Evolutionary conservation across 306 rosid species (phyloP).

Genomic region (Prunus dulcis): DNA sequence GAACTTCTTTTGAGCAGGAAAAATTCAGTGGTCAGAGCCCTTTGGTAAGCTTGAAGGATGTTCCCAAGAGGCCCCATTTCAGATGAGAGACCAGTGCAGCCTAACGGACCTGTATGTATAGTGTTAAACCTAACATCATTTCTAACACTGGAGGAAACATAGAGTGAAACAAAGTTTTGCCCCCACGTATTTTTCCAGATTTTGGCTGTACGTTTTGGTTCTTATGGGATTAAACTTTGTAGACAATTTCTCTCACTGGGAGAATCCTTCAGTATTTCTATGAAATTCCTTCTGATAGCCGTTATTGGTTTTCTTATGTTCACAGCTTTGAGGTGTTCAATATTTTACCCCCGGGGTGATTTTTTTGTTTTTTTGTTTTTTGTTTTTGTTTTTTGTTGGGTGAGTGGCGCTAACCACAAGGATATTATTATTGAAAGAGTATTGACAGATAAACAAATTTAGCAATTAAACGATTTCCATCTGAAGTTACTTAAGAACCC

Average conservation of each 20-base stretch:
- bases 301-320: background rate
- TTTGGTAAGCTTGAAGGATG: conserved; percentile 15
- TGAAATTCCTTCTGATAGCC: background rate
- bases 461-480: no score
- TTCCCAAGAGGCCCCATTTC: conserved; percentile 30
- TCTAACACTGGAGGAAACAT: background rate
- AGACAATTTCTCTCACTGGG: background rate
- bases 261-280: background rate
- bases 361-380: background rate
- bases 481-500: no score
- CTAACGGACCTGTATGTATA: conserved; percentile 8
- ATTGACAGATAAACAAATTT: no score
- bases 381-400: background rate
- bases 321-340: background rate
- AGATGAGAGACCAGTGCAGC: conserved; percentile 29
- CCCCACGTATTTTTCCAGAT: background rate
- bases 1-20: conserved; percentile 34
- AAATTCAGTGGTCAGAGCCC: conserved; percentile 14
- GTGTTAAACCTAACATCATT: background rate
- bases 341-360: background rate
- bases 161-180: background rate
- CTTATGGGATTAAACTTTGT: background rate
- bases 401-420: background rate
- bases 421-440: no score
- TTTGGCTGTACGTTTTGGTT: conserved; percentile 14